These are phyloP conservation scores for Pyrrhoderma lamaoense DNA, from an alignment of 1,284 basidiomycete species.

Conservation along the genomic window DNA sequence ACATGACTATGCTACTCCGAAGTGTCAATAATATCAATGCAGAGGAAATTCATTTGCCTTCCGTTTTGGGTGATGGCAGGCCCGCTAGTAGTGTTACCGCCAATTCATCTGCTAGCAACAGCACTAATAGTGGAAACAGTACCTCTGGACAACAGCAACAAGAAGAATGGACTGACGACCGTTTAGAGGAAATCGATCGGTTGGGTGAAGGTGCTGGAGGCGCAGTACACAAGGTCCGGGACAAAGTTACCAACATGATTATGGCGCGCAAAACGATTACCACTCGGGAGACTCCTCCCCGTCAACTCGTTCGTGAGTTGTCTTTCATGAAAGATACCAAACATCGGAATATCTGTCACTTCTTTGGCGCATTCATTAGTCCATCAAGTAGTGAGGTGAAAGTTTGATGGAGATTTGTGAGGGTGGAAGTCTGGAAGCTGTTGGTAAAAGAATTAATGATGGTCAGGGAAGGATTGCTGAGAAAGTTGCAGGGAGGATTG, in stretches of 20 bases:
- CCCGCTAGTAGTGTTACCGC: too few species aligned
- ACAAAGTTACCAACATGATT: slow-evolving; percentile 67
- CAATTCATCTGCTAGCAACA: too few species aligned
- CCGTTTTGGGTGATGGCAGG: not conserved
- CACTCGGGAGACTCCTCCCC: slow-evolving; percentile 87
- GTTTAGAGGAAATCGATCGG: slow-evolving; percentile 65
- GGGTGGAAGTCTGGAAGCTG: slow-evolving; percentile 80
- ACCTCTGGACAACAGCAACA: slow-evolving; percentile 2
- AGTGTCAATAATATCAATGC: slow-evolving; percentile 13
- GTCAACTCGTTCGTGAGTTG: slow-evolving; percentile 90
- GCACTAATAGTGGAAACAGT: too few species aligned
- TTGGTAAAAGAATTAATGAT: slow-evolving; percentile 81
- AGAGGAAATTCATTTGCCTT: slow-evolving; percentile 13
- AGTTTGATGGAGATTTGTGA: slow-evolving; percentile 95
- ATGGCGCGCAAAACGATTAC: slow-evolving; percentile 97
- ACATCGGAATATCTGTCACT: slow-evolving; percentile 86
- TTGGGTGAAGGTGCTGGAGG: slow-evolving; percentile 96
- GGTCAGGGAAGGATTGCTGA: slow-evolving; percentile 81
- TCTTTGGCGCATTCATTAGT: slow-evolving; percentile 93
- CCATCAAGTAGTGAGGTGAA: slow-evolving; percentile 90
- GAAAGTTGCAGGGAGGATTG: slow-evolving; percentile 86
- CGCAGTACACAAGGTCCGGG: slow-evolving; percentile 86
- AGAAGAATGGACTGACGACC: slow-evolving; percentile 54
- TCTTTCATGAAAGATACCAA: slow-evolving; percentile 81
- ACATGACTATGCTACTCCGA: slow-evolving; percentile 6